A percentile compares a stretch with the other conserved stretches of the same genome.
Conservation (phyloP, 768 basidiomycete species). For the Tulasnella sp. region DNA sequence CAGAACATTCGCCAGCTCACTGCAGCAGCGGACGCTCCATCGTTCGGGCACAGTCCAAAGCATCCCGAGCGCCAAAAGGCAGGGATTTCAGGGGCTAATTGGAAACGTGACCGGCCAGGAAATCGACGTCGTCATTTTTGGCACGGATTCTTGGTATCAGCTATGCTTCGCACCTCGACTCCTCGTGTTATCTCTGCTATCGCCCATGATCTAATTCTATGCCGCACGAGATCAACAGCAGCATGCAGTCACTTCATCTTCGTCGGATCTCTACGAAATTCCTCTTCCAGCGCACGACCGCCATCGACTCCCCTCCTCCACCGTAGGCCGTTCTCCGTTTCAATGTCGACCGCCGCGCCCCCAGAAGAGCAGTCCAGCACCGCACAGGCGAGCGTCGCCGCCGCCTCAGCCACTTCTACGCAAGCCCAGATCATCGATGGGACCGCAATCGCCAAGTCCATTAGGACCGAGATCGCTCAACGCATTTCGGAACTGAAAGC, state of each 20-base stretch:
- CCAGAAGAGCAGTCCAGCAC: constrained; percentile 13
- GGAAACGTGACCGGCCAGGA: background rate
- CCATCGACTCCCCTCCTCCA: background rate
- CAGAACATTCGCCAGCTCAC: background rate
- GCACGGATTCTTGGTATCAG: background rate
- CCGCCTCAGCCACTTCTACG: background rate
- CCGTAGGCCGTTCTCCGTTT: constrained; percentile 13
- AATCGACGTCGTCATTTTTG: constrained; percentile 16
- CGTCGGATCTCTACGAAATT: background rate
- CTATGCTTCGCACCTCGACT: constrained; percentile 15
- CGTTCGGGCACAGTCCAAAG: background rate
- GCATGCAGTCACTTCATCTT: constrained; percentile 8
- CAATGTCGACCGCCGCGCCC: constrained; percentile 30
- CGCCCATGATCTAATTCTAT: constrained; percentile 18
- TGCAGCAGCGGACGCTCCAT: background rate
- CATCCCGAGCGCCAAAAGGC: background rate
- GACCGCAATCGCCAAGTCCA: constrained; percentile 82
- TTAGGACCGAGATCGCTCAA: constrained; percentile 75
- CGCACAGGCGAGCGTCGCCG: constrained; percentile 12
- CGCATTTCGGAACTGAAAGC: constrained; percentile 67
- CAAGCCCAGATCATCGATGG: constrained; percentile 69
- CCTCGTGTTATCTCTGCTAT: constrained; percentile 12
- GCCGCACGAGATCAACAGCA: constrained; percentile 12
- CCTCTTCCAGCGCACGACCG: background rate
- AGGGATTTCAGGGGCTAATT: background rate